phyloP scores from a whole-genome alignment of 2,329 filamentous ascomycete genomes.

The Colletotrichum tanaceti region DNA sequence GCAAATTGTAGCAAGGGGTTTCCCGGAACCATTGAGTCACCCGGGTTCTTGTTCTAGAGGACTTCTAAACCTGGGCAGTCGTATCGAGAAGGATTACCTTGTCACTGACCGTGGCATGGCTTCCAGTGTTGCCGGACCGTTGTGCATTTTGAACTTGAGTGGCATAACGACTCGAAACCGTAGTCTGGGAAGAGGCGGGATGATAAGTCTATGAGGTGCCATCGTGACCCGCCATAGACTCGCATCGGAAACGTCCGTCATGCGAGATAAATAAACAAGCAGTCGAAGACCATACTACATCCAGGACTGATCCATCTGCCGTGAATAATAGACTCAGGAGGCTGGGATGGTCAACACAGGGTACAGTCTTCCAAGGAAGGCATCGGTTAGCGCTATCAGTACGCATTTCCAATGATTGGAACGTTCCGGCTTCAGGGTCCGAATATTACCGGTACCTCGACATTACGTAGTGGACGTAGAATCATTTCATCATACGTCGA shows the following conservation, averaged over 20 bases:
- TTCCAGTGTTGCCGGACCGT: constrained; percentile 17
- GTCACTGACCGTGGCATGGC: neutral
- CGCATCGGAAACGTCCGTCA: constrained; percentile 14
- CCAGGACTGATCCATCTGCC: constrained; percentile 6
- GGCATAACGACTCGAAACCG: constrained; percentile 38
- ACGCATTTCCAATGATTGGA: constrained; percentile 26
- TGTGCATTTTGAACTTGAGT: constrained; percentile 28
- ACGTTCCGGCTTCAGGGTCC: constrained; percentile 29
- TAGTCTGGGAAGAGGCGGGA: constrained; percentile 17
- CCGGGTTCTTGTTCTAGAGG: constrained; percentile 24
- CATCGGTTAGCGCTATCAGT: neutral
- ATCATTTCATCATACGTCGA: constrained; percentile 25
- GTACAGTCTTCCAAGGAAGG: neutral
- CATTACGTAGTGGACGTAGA: too few species aligned
- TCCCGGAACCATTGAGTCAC: constrained; percentile 25
- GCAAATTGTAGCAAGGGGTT: constrained; percentile 14
- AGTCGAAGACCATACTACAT: constrained; percentile 14
- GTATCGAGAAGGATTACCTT: constrained; percentile 19
- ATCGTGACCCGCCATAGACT: constrained; percentile 23
- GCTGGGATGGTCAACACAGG: neutral
- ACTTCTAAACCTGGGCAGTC: constrained; percentile 27
- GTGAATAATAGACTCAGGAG: constrained; percentile 2
- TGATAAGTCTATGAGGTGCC: constrained; percentile 13
- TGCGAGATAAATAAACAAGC: constrained; percentile 8
- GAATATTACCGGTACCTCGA: constrained; percentile 21